Conservation (phyloP, 2,329 filamentous ascomycete genomes). For the Ophiostoma perfectum region DNA sequence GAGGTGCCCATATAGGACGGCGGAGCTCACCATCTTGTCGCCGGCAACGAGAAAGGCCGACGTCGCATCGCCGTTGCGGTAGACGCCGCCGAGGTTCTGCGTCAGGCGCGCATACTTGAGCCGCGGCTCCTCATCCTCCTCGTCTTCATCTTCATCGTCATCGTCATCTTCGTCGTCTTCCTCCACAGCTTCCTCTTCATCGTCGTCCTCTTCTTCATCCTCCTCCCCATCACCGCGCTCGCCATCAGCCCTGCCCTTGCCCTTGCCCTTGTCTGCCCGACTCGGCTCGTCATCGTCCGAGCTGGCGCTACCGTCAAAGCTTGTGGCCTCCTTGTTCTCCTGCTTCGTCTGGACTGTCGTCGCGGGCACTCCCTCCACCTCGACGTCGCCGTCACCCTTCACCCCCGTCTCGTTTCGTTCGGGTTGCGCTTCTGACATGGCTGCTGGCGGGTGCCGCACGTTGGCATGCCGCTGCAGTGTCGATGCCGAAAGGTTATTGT, state of each 20-base stretch:
- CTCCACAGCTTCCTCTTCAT: conserved; percentile 28
- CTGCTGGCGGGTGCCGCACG: conserved; percentile 22
- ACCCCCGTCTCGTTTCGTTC: conserved; percentile 18
- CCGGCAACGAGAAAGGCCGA: conserved; percentile 85
- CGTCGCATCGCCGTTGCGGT: conserved; percentile 91
- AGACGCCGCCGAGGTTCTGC: conserved; percentile 69
- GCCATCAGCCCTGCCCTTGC: conserved; percentile 10
- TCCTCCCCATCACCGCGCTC: conserved; percentile 73
- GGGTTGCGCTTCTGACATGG: conserved; percentile 24
- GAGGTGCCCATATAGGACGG: not conserved
- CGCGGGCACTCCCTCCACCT: not conserved
- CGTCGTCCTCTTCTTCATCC: conserved; percentile 55
- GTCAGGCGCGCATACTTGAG: conserved; percentile 91
- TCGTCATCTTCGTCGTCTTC: conserved; percentile 47
- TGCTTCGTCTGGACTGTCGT: conserved; percentile 21
- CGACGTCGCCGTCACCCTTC: not conserved
- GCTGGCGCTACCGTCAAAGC: not conserved
- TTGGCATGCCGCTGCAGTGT: conserved; percentile 21
- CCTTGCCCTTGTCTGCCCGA: conserved; percentile 19
- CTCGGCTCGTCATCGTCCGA: not conserved
- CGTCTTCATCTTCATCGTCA: conserved; percentile 67
- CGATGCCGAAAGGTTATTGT: not conserved
- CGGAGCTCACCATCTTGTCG: conserved; percentile 79
- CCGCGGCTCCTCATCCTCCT: conserved; percentile 87
- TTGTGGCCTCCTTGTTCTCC: conserved; percentile 26